Conservation (phyloP, 2,329 filamentous ascomycete species). For the Herpotrichia juniperi region DNA sequence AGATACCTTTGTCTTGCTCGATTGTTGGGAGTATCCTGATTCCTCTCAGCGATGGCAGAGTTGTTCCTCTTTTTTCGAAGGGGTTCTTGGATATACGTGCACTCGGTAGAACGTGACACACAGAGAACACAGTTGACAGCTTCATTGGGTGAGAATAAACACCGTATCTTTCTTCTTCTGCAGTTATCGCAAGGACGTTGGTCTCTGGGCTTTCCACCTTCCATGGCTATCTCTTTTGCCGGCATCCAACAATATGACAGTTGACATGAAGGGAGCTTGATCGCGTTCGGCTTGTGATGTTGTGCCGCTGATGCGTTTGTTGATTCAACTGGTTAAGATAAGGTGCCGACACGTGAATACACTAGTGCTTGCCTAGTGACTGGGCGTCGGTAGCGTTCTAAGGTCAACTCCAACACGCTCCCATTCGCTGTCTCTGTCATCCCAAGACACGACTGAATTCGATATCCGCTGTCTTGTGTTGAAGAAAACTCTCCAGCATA, state of each 20-base stretch:
- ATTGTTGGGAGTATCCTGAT: too few relatives aligned
- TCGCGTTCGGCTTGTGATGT: too few relatives aligned
- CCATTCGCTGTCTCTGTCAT: background rate
- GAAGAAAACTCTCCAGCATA: background rate
- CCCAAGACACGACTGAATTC: background rate
- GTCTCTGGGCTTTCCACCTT: background rate
- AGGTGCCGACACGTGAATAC: background rate
- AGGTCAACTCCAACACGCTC: background rate
- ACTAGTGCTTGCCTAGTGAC: background rate
- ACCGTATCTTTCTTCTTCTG: background rate
- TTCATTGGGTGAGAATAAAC: slow-evolving; percentile 1
- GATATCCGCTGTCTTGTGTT: slow-evolving; percentile 1
- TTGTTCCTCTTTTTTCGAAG: background rate
- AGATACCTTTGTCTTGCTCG: too few relatives aligned
- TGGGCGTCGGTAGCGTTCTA: background rate
- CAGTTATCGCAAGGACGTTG: background rate
- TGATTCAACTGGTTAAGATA: background rate
- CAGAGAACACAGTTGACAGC: background rate
- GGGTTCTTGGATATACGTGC: background rate
- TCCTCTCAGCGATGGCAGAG: background rate
- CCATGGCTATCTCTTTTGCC: background rate
- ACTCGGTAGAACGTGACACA: background rate
- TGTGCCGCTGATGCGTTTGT: background rate
- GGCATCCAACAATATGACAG: too few relatives aligned
- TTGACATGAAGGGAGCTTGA: too few relatives aligned